Percentiles rank a stretch among this genome's conserved stretches.
Conservation (phyloP, 805 yeast genomes). For the Nakazawaea holstii region DNA sequence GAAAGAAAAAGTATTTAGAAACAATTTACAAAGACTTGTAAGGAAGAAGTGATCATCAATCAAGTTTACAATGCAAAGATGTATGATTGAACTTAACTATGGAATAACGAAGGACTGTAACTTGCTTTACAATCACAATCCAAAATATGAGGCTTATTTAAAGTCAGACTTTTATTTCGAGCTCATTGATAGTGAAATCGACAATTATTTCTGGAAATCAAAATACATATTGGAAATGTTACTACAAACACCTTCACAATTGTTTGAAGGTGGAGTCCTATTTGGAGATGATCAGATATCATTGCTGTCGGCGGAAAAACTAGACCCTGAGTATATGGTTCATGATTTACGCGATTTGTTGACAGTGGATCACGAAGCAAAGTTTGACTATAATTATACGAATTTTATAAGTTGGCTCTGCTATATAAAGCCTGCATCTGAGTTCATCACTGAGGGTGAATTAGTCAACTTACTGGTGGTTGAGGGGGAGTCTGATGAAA, state of each 20-base stretch:
- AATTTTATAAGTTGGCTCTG: not conserved
- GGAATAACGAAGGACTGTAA: not conserved
- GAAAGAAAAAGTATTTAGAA: no score
- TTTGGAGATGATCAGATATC: not conserved
- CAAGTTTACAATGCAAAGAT: not conserved
- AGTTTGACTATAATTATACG: not conserved
- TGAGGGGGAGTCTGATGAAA: not conserved
- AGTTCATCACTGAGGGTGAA: not conserved
- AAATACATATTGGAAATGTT: not conserved
- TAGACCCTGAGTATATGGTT: not conserved
- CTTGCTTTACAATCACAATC: not conserved
- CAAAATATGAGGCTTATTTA: not conserved
- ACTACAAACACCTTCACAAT: not conserved
- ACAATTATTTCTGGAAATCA: not conserved
- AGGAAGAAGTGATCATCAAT: not conserved
- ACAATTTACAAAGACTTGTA: no score
- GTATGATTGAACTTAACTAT: not conserved
- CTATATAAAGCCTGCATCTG: not conserved
- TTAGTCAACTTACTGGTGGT: not conserved
- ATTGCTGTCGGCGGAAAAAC: not conserved
- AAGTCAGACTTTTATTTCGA: not conserved
- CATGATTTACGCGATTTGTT: not conserved
- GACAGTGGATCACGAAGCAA: constrained; percentile 1
- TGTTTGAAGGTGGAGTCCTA: not conserved
- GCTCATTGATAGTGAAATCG: not conserved